Evolutionary conservation across 2,329 filamentous ascomycete species (phyloP), one percentile per base, ranked within the genome.

Genomic region (Cladorrhinum sp.): DNA sequence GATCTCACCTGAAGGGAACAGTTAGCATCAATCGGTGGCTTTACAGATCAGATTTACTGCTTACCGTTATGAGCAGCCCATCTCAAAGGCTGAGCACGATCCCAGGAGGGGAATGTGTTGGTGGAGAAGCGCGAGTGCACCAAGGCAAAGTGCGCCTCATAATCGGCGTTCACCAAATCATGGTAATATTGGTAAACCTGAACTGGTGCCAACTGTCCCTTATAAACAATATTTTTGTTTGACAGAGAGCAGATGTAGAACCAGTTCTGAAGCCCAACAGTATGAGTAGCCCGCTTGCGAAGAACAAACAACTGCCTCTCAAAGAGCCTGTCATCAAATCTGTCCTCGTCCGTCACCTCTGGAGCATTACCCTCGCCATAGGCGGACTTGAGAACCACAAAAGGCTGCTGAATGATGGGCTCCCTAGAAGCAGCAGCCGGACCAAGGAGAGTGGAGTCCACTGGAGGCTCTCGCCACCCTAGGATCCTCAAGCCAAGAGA

Each of bases 201-300:
- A 27, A 93, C 86, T 23, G 93, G 93, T 50, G 93, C 90, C 67
- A 98, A 82, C 76, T 98, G 95, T 65, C 93, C 93, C 84, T 98
- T 98, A 85, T 98, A 98, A 62, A 98, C 91, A 78, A 98, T 98
- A 80, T 98, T 98, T 79, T 93, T 93, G 86, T 96, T 97, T 76
- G 88, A 95, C 67, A 98, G 80, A 54, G 92, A 96, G 83, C 93
- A 98, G 61, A 98, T 83, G 76, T 98, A 98, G 82, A 98, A 98
- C 93, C 93, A 98, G 77, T 97, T 97, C 77, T 96, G 92, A 59
- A 97, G 84, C 62, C 93, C 93, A 73, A 97, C 95, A 70, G 92
- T 90, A 80, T 97, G 92, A 52, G 93, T 96, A 57, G 93, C 90
- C 71, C 92, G 90, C 84, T 99, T 99, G 73, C 93, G 89, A 68